phyloP scores from a whole-genome alignment of 2,329 filamentous ascomycete genomes.

The Penicillium polonicum region DNA sequence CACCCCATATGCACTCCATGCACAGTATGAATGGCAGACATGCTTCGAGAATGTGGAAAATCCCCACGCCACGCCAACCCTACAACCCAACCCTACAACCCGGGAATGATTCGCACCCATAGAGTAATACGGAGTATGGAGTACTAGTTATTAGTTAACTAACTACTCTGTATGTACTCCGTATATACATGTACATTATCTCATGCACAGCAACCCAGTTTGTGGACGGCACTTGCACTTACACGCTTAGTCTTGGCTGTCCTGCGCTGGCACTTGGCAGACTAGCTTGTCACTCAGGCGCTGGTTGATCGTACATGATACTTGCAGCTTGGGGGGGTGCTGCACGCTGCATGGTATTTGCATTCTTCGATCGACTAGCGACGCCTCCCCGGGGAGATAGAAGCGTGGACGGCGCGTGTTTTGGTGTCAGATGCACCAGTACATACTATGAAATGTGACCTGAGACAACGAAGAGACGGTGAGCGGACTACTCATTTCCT shows the following conservation, averaged over 20 bases:
- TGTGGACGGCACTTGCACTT: neutral
- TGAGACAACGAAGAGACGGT: conserved; percentile 9
- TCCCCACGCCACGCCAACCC: conserved; percentile 1
- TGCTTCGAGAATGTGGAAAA: conserved; percentile 22
- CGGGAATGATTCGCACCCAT: conserved; percentile 2
- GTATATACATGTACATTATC: neutral
- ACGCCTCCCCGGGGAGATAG: neutral
- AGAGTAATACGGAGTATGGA: no score
- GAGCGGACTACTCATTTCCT: neutral
- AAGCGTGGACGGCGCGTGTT: conserved; percentile 4
- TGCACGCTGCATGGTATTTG: neutral
- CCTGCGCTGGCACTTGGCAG: conserved; percentile 9
- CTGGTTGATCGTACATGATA: conserved; percentile 5
- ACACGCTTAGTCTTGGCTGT: neutral
- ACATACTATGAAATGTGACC: neutral
- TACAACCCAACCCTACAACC: neutral
- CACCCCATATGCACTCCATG: neutral
- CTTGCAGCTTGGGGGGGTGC: neutral
- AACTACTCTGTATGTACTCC: no score
- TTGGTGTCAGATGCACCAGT: neutral
- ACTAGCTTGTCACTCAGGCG: neutral
- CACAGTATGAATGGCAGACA: conserved; percentile 8
- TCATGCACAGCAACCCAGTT: neutral
- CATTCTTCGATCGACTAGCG: conserved; percentile 9
- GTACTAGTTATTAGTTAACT: neutral